phyloP scores from a whole-genome alignment of 2,329 filamentous ascomycete genomes.

The Septoria linicola region DNA sequence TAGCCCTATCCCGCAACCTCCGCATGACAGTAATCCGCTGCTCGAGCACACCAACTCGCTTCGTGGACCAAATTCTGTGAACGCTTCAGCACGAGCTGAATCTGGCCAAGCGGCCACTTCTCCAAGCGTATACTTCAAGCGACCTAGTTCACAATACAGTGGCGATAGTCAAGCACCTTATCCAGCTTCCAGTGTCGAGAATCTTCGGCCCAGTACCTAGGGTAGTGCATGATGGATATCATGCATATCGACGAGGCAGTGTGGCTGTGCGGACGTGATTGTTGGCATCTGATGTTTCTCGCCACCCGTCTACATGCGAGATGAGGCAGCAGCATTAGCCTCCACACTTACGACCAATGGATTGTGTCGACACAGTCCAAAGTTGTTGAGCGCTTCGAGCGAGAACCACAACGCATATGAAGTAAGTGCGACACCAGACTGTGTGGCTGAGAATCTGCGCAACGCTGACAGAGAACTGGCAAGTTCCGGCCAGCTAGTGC shows the following conservation, averaged over 20 bases:
- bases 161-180: not conserved
- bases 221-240: not conserved
- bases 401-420: no score
- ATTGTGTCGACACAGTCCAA: not conserved
- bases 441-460: conserved; percentile 5
- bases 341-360: not conserved
- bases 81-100: conserved; percentile 28
- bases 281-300: not conserved
- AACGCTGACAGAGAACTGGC: not conserved
- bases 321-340: conserved; percentile 5
- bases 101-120: conserved; percentile 6
- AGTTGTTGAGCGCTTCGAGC: not conserved
- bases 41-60: conserved; percentile 26
- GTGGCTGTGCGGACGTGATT: conserved; percentile 2
- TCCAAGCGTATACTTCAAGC: conserved; percentile 2
- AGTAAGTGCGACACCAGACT: conserved; percentile 11
- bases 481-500: conserved; percentile 1
- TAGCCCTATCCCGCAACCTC: conserved; percentile 5
- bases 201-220: conserved; percentile 5
- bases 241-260: conserved; percentile 2
- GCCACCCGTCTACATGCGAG: not conserved
- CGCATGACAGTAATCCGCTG: conserved; percentile 23
- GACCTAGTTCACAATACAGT: not conserved
- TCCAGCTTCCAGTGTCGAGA: conserved; percentile 8
- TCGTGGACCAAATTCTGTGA: conserved; percentile 13